Evolutionary conservation across 2,329 filamentous ascomycete genomes (phyloP).

Genomic region (Pleoardoris graminearum): DNA sequence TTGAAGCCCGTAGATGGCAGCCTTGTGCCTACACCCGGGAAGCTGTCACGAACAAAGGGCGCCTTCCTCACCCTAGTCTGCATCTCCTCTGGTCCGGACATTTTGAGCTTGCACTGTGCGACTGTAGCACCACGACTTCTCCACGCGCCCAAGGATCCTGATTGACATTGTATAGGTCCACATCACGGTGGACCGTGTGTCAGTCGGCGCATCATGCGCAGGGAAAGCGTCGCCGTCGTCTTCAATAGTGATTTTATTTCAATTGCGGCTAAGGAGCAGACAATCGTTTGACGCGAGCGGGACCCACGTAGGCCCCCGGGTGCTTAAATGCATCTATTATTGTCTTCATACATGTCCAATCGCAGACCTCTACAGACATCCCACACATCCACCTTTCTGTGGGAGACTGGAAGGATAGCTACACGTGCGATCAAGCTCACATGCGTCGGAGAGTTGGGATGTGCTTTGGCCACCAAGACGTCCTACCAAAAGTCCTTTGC

Average conservation of each 20-base stretch:
- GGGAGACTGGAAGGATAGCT: neutral
- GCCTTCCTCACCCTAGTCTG: neutral
- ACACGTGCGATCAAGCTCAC: conserved; percentile 6
- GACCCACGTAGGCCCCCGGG: conserved; percentile 20
- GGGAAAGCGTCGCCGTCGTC: conserved; percentile 5
- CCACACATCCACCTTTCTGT: neutral
- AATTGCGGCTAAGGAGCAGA: conserved; percentile 12
- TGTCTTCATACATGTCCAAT: conserved; percentile 17
- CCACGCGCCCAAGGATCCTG: neutral
- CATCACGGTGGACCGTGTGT: conserved; percentile 9
- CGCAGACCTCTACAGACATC: neutral
- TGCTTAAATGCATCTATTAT: conserved; percentile 24
- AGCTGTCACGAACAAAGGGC: conserved; percentile 5
- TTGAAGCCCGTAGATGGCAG: conserved; percentile 7
- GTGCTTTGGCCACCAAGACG: conserved; percentile 15
- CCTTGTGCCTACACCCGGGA: conserved; percentile 12
- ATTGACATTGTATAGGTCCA: neutral
- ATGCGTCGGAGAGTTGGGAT: conserved; percentile 14
- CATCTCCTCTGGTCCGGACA: neutral
- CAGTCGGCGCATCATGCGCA: conserved; percentile 18
- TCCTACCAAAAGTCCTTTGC: conserved; percentile 43
- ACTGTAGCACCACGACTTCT: conserved; percentile 1
- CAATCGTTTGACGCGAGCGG: conserved; percentile 20
- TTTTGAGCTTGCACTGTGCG: conserved; percentile 1
- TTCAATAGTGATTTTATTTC: conserved; percentile 14